Percentiles rank a stretch among this genome's conserved stretches.
Evolutionary conservation across 345 rosid genomes (phyloP).

Genomic region (Brassica carinata): DNA sequence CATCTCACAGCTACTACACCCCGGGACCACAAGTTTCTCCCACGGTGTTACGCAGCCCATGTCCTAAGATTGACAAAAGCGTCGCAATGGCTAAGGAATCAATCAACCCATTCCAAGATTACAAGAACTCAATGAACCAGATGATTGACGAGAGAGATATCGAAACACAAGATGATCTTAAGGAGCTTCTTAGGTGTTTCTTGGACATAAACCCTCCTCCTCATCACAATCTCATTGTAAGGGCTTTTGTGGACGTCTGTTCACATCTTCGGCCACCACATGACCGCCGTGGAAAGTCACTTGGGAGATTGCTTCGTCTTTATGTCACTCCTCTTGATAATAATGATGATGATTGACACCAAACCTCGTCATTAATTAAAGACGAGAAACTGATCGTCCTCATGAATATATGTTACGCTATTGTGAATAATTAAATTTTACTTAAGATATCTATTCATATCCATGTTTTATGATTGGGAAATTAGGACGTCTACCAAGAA

Average conservation of each 20-base stretch:
- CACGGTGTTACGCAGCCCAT: slow-evolving; percentile 40
- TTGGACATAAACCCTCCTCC: slow-evolving; percentile 42
- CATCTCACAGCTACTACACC: slow-evolving; percentile 27
- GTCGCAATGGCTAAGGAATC: slow-evolving; percentile 37
- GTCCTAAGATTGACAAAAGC: slow-evolving; percentile 43
- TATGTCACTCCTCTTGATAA: slow-evolving; percentile 30
- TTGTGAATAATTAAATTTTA: background rate
- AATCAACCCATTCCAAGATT: slow-evolving; percentile 40
- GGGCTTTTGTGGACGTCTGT: slow-evolving; percentile 39
- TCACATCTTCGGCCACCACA: slow-evolving; percentile 37
- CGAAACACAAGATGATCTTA: slow-evolving; percentile 38
- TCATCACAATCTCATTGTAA: slow-evolving; percentile 38
- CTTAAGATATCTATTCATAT: background rate
- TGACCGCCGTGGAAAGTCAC: slow-evolving; percentile 40
- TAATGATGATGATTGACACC: background rate
- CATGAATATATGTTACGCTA: background rate
- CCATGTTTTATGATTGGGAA: slow-evolving; percentile 6
- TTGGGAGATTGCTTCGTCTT: slow-evolving; percentile 35
- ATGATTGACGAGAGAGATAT: slow-evolving; percentile 38
- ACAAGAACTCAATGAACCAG: slow-evolving; percentile 39
- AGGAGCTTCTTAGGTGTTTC: slow-evolving; percentile 41
- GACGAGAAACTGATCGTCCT: slow-evolving; percentile 4
- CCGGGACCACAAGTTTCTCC: slow-evolving; percentile 33
- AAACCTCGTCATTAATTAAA: background rate
- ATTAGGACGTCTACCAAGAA: too few species aligned